Evolutionary conservation across 108 stramenopile genomes (phyloP).

Genomic region (Schizochytrium sp.): DNA sequence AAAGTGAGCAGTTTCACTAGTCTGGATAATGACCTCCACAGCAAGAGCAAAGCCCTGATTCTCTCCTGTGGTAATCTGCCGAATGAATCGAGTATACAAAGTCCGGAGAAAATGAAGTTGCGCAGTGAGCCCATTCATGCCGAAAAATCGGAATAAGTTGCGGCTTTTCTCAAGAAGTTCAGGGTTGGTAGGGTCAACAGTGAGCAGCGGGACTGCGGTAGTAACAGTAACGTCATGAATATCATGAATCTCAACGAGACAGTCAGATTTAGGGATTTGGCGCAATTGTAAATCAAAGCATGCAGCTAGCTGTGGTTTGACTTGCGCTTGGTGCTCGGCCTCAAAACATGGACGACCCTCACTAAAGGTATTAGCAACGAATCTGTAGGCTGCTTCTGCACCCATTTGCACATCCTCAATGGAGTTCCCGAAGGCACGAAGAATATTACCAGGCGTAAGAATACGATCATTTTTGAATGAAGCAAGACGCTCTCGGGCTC

Average conservation of each 20-base stretch:
- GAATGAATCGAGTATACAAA: background rate
- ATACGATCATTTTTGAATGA: background rate
- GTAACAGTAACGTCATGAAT: background rate
- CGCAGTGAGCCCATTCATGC: constrained; percentile 17
- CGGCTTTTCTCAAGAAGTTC: constrained; percentile 1
- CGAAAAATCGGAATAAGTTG: background rate
- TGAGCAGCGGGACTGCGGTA: background rate
- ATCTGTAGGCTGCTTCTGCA: constrained; percentile 2
- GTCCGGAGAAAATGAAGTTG: constrained; percentile 18
- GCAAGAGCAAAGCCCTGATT: constrained; percentile 2
- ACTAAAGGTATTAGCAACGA: constrained; percentile 37
- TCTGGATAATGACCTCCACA: constrained; percentile 22
- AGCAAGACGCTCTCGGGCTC: background rate
- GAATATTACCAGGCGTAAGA: background rate
- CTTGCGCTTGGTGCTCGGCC: background rate
- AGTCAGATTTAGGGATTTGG: background rate
- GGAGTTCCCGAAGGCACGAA: background rate
- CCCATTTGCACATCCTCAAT: background rate
- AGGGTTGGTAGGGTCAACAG: constrained; percentile 22
- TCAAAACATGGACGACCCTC: background rate
- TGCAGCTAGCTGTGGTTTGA: constrained; percentile 1
- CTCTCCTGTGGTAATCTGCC: constrained; percentile 12
- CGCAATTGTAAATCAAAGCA: constrained; percentile 39
- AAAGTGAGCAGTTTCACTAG: constrained; percentile 24
- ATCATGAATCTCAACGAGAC: constrained; percentile 45